A percentile compares a stretch with the other conserved stretches of the same genome.
Conservation (phyloP, 176 grass and related monocot species). For the Musa schizocarpa region DNA sequence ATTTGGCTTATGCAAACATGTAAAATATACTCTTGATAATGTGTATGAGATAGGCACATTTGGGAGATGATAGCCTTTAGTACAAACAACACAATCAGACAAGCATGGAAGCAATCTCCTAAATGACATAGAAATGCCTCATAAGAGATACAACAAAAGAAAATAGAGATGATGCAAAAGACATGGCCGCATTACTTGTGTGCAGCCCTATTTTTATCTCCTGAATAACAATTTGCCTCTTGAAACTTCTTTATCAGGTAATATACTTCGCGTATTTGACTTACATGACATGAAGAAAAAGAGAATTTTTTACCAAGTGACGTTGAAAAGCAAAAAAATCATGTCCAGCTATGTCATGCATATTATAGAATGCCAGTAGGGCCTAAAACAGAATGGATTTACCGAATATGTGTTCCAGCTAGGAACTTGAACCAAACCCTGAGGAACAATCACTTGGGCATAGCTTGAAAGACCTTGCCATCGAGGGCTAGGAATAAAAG, state of each 20-base stretch:
- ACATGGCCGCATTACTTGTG: too few species aligned
- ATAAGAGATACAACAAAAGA: too few species aligned
- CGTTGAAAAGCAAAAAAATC: too few species aligned
- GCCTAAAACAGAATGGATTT: slow-evolving; percentile 33
- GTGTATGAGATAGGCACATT: too few species aligned
- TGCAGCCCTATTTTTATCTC: background rate
- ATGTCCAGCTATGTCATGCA: background rate
- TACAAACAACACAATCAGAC: background rate
- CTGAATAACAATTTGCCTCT: background rate
- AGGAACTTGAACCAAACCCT: slow-evolving; percentile 82
- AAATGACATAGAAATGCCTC: too few species aligned
- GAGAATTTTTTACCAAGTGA: too few species aligned
- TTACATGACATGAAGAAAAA: too few species aligned
- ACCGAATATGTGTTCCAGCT: slow-evolving; percentile 85
- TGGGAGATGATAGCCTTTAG: background rate
- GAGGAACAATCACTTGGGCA: slow-evolving; percentile 77
- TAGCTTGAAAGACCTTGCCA: slow-evolving; percentile 95
- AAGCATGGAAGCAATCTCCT: background rate
- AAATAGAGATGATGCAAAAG: too few species aligned
- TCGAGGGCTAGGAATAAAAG: slow-evolving; percentile 86
- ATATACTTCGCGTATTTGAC: too few species aligned
- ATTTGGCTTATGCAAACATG: background rate
- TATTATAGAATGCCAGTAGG: background rate
- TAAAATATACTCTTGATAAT: too few species aligned
- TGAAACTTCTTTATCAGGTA: too few species aligned